phyloP scores from a whole-genome alignment of 805 yeast genomes.

The Saturnispora diversa region DNA sequence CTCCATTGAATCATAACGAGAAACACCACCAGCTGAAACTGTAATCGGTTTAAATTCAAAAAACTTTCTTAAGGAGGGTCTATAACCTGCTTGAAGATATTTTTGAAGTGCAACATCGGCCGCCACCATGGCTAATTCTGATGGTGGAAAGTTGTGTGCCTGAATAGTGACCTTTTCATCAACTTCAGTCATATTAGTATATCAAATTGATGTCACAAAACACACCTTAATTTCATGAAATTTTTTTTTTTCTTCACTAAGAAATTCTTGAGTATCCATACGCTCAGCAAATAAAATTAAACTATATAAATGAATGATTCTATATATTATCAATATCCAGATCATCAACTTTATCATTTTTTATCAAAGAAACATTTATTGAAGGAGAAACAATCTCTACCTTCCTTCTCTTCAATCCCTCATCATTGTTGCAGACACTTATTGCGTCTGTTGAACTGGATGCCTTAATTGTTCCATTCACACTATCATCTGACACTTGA shows the following conservation, averaged over 20 bases:
- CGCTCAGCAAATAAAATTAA: constrained; percentile 1
- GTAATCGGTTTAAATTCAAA: constrained; percentile 61
- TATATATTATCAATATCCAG: neutral
- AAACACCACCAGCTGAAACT: constrained; percentile 33
- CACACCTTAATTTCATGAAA: too few species aligned
- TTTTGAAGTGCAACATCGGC: constrained; percentile 79
- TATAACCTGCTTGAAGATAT: constrained; percentile 62
- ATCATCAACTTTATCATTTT: neutral
- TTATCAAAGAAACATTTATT: neutral
- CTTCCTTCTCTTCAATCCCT: constrained; percentile 14
- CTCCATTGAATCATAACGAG: constrained; percentile 24
- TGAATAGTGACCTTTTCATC: constrained; percentile 18
- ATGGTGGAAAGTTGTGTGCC: constrained; percentile 67
- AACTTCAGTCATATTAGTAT: constrained; percentile 10
- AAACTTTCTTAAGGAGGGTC: constrained; percentile 67
- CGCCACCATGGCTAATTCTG: constrained; percentile 72
- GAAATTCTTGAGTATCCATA: neutral
- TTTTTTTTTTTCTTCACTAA: too few species aligned
- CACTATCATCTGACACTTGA: neutral
- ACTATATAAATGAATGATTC: too few species aligned
- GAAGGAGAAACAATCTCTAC: constrained; percentile 7
- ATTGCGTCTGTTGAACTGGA: constrained; percentile 2
- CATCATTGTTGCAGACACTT: constrained; percentile 6
- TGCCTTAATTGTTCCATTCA: neutral
- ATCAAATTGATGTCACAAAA: too few species aligned